Evolutionary conservation across 2,329 filamentous ascomycete species (phyloP).

Genomic region (Ophiostoma pallidulum): DNA sequence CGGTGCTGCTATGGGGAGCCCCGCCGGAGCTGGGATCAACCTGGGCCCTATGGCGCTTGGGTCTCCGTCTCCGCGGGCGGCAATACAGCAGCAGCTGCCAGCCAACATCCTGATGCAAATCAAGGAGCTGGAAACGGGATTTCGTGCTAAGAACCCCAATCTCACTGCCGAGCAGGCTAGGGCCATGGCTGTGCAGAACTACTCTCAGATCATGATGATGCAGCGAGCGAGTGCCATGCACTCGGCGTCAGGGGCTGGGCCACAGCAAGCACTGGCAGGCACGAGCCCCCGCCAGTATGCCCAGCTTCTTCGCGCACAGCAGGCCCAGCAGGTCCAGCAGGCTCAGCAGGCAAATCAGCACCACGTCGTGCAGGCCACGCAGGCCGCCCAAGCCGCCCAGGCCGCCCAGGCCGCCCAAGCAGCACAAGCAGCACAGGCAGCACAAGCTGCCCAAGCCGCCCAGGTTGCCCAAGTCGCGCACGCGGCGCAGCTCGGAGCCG

Average conservation of each 20-base stretch:
- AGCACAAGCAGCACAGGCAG: conserved; percentile 11
- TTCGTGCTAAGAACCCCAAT: conserved; percentile 42
- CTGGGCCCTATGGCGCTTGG: conserved; percentile 29
- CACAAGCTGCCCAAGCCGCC: conserved; percentile 4
- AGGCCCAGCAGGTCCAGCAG: conserved; percentile 34
- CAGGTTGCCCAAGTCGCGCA: no score
- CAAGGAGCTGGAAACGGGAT: conserved; percentile 41
- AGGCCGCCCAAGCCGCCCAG: conserved; percentile 37
- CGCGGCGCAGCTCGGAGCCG: not conserved
- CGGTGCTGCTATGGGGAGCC: conserved; percentile 33
- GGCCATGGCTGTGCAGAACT: conserved; percentile 41
- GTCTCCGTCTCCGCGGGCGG: conserved; percentile 33
- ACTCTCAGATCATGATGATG: conserved; percentile 38
- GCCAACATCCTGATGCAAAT: conserved; percentile 40
- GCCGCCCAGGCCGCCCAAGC: conserved; percentile 47
- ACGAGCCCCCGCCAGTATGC: conserved; percentile 52
- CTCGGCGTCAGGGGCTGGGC: conserved; percentile 41
- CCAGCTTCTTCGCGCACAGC: conserved; percentile 47
- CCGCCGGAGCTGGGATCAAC: conserved; percentile 35
- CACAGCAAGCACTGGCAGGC: conserved; percentile 36
- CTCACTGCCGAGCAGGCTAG: conserved; percentile 40
- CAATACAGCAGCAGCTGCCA: conserved; percentile 34
- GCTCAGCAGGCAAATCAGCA: conserved; percentile 13
- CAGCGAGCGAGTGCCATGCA: conserved; percentile 44
- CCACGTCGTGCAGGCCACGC: conserved; percentile 39